Conservation (phyloP, 345 rosid species). For the Populus ilicifolia region DNA sequence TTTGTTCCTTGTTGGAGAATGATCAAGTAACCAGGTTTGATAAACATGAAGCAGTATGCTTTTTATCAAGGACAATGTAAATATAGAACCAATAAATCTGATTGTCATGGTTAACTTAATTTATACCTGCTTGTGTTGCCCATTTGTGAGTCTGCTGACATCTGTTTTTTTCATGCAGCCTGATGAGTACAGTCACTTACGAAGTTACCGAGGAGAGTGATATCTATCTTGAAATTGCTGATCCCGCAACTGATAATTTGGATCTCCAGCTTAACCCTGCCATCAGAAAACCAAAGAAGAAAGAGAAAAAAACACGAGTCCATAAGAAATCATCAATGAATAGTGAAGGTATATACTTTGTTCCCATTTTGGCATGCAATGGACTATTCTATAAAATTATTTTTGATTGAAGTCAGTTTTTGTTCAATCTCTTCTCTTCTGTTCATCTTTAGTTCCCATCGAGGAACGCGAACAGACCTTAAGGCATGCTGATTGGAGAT, state of each 20-base stretch:
- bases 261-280: constrained; percentile 21
- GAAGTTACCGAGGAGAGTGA: constrained; percentile 21
- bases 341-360: constrained; percentile 38
- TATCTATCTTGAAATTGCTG: constrained; percentile 22
- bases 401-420: too few species aligned
- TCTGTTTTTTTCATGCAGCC: constrained; percentile 36
- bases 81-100: not conserved
- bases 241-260: constrained; percentile 27
- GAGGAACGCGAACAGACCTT: too few species aligned
- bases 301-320: constrained; percentile 40
- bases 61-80: not conserved
- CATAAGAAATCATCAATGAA: constrained; percentile 29
- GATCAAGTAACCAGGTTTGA: not conserved
- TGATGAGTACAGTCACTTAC: constrained; percentile 27
- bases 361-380: not conserved
- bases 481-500: not conserved
- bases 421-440: not conserved
- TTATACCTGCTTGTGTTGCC: not conserved
- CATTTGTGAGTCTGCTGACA: constrained; percentile 7
- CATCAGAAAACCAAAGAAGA: constrained; percentile 41
- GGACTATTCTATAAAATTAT: too few species aligned
- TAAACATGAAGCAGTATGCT: not conserved
- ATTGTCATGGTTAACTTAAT: not conserved
- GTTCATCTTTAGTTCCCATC: not conserved
- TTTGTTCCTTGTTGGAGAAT: too few species aligned